Evolutionary conservation across 768 basidiomycete species (phyloP).

Genomic region (Panaeolus cyanescens): DNA sequence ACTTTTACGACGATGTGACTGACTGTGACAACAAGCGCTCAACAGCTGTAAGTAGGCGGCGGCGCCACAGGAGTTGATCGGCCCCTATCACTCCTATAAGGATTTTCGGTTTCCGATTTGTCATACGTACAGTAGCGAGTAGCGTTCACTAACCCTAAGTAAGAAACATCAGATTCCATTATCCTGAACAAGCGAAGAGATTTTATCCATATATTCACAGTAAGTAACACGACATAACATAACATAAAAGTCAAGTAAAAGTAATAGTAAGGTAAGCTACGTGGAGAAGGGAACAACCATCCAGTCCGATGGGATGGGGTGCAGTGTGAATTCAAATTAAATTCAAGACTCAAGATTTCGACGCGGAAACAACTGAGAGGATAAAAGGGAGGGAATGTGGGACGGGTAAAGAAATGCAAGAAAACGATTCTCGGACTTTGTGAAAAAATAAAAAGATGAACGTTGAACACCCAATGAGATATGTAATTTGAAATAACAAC

Average conservation of each 20-base stretch:
- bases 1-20: too few relatives aligned
- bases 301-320: background rate
- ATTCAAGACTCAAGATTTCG: background rate
- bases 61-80: too few relatives aligned
- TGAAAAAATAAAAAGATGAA: background rate
- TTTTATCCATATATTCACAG: constrained; percentile 2
- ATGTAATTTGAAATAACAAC: background rate
- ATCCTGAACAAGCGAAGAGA: too few relatives aligned
- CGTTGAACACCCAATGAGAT: background rate
- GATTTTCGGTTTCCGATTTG: too few relatives aligned
- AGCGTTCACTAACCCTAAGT: too few relatives aligned
- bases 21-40: too few relatives aligned
- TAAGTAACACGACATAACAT: constrained; percentile 1
- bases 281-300: background rate
- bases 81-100: too few relatives aligned
- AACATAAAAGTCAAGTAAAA: too few relatives aligned
- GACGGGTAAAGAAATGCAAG: background rate
- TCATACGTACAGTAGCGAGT: too few relatives aligned
- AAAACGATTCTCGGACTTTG: background rate
- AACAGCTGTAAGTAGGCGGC: too few relatives aligned
- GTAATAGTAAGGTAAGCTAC: background rate
- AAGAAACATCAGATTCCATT: too few relatives aligned
- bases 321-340: background rate
- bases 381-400: background rate
- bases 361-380: too few relatives aligned